Percentiles rank a stretch among this genome's conserved stretches.
Evolutionary conservation across 1,284 basidiomycete genomes (phyloP).

Genomic region (Rhizoctonia solani): DNA sequence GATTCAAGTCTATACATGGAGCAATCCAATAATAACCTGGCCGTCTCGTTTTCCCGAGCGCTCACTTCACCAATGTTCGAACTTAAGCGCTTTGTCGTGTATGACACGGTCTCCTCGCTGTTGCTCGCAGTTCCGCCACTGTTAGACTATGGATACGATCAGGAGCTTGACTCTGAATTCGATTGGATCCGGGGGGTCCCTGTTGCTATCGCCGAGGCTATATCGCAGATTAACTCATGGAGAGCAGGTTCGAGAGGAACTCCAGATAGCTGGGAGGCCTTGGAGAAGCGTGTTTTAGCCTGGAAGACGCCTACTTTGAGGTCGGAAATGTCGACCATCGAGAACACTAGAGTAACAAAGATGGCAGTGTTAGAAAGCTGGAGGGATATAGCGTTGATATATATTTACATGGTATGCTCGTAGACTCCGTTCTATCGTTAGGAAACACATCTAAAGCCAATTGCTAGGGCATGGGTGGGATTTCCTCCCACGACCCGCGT

Average conservation of each 20-base stretch:
- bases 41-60: slow-evolving; percentile 6
- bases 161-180: neutral
- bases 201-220: neutral
- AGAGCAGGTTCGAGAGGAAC: neutral
- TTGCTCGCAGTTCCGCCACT: neutral
- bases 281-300: neutral
- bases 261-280: neutral
- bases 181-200: slow-evolving; percentile 2
- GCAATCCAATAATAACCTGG: neutral
- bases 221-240: slow-evolving; percentile 15
- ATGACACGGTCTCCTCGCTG: neutral
- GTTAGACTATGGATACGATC: neutral
- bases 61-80: neutral
- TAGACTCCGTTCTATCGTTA: neutral
- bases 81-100: slow-evolving; percentile 10
- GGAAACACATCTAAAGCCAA: no score
- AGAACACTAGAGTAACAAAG: neutral
- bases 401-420: no score
- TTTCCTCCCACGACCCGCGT: no score
- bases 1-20: neutral
- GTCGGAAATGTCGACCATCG: neutral
- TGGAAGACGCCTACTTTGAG: neutral
- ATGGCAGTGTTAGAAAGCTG: slow-evolving; percentile 9
- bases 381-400: slow-evolving; percentile 11
- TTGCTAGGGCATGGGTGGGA: neutral